These are phyloP conservation scores for Phytophthora podocarpi DNA, from an alignment of 352 stramenopile species.

Conservation along the genomic window DNA sequence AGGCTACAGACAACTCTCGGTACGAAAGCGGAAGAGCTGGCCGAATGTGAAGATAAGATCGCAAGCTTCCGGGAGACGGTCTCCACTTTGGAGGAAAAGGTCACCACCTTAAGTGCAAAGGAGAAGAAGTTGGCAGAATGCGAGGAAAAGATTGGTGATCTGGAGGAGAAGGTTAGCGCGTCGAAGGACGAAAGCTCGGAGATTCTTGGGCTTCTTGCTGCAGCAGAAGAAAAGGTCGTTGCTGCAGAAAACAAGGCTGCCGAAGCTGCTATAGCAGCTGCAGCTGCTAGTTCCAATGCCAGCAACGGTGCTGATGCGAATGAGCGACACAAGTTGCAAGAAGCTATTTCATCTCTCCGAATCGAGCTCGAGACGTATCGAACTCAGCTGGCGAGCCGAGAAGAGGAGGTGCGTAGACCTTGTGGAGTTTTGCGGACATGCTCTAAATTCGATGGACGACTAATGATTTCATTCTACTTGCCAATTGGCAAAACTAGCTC, in stretches of 20 bases:
- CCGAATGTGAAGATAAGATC: constrained; percentile 30
- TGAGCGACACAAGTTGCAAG: constrained; percentile 22
- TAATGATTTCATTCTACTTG: constrained; percentile 12
- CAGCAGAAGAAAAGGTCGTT: constrained; percentile 31
- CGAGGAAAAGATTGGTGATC: constrained; percentile 21
- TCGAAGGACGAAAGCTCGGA: constrained; percentile 38
- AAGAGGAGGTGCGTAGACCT: constrained; percentile 25
- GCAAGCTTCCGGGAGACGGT: constrained; percentile 28
- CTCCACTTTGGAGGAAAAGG: constrained; percentile 4
- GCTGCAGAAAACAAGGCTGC: constrained; percentile 36
- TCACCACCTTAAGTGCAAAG: constrained; percentile 11
- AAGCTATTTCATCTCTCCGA: constrained; percentile 28
- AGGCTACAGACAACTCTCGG: constrained; percentile 22
- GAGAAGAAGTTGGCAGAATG: constrained; percentile 14
- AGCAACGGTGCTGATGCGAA: constrained; percentile 10
- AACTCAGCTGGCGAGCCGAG: constrained; percentile 10
- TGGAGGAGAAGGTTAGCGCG: constrained; percentile 26
- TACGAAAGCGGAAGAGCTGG: constrained; percentile 27
- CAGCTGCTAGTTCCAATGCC: constrained; percentile 7
- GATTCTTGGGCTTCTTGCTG: constrained; percentile 29
- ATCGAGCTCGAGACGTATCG: constrained; percentile 27
- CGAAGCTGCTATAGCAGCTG: constrained; percentile 23
- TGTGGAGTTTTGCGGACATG: background rate
- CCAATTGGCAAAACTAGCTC: constrained; percentile 9
- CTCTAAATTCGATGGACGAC: background rate